Evolutionary conservation across 2,329 filamentous ascomycete species (phyloP), one percentile per base, ranked within the genome.

Genomic region (Penicillium sp.): DNA sequence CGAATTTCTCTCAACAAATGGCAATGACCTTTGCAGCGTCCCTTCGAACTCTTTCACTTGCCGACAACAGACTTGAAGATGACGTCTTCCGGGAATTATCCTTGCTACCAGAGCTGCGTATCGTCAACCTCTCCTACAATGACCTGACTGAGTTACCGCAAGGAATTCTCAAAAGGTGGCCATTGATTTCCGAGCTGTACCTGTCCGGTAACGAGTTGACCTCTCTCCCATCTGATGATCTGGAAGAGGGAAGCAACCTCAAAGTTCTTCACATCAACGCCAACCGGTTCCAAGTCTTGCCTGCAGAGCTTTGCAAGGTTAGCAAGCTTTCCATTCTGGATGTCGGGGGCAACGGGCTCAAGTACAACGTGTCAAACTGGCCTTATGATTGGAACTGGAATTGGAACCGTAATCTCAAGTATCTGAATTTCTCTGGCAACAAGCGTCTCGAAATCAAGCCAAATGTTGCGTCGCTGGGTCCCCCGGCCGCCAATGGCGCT

Each of bases 331-430:
- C 91, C 5, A 88, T 97, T 47, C 81, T 99, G 48, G 94, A 99
- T 74, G 95, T 95, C 60, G 93, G 92, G 58, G 97, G 90, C 80
- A 99, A 99, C 70, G 87, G 85, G 22, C 80, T 99, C 55, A 99
- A 97, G 74, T 99, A 99, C 82, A 99, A 99, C 71, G 95, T 99
- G 45, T 94, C 91, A 30, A 99, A 99, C 69, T 96, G 96, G 81
- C 94, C 93, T 0, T 99, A 99, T 70, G 94, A 99, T 71, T 99
- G 94, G 94, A 99, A 99, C 68, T 99, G 94, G 94, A 97, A 97
- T 69, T 90, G 94, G 81, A 99, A 99, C 68, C 90, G 89, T 46
- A 95, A 97, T 66, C 78, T 99, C 62, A 89, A 92, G 60, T 99
- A 95, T 69, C 86, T 99, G 60, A 99, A 97, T 69, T 81, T 99